Base-by-base conservation (phyloP, 2,329 filamentous ascomycete species). In the Pyrenochaeta sp. region DNA sequence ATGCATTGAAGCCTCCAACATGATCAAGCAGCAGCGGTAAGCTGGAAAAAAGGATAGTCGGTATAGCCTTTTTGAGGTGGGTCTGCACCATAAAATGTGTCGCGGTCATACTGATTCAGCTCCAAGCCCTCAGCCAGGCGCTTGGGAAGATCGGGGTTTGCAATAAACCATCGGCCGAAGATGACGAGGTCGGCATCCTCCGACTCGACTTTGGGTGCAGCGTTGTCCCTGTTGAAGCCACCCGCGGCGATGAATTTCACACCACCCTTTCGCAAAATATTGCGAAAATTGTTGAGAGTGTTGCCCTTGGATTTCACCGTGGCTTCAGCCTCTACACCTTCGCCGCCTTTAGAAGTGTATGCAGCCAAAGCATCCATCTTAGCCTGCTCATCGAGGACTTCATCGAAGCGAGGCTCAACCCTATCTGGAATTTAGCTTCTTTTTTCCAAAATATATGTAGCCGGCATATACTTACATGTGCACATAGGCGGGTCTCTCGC, bases 201-300 rank as follows among this genome's bases (percentile, higher is more conserved):
- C 1, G 78, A 72, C 54, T 82, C 81, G 10, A 84, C 63, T 35
- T 82, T 77, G 1, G 79, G 81, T 74, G 78, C 82, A 0, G 76
- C 77, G 56, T 83, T 85, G 32, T 73, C 74, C 36, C 83, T 76
- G 45, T 82, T 75, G 69, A 81, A 87, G 0, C 83, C 83, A 5
- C 84, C 84, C 0, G 81, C 83, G 0, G 83, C 80, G 56, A 87
- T 79, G 69, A 86, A 84, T 0, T 83, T 83, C 0, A 83, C 82
- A 5, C 74, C 69, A 2, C 78, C 79, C 54, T 57, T 75, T 49
- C 44, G 58, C 45, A 84, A 81, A 53, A 86, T 85, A 10, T 77
- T 59, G 17, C 82, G 79, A 52, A 78, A 65, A 30, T 72, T 66
- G 17, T 58, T 42, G 5, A 79, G 69, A 11, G 58, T 67, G 23